Evolutionary conservation across 805 yeast genomes (phyloP).

Genomic region (Lachancea fermentati): DNA sequence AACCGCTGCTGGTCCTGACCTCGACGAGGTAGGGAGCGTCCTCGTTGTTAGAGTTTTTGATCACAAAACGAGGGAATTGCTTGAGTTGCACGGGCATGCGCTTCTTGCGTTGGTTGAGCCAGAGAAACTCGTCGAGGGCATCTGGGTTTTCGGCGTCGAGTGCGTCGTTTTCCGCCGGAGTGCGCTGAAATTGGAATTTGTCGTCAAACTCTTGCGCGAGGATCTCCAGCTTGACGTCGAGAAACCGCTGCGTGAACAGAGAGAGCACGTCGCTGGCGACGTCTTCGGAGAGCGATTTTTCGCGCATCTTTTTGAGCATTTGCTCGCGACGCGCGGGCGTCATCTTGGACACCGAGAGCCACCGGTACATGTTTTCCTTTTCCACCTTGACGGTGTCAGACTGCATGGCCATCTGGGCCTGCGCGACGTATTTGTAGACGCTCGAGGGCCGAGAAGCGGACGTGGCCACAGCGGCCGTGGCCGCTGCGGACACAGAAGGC

Average conservation of each 20-base stretch:
- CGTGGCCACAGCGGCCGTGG: constrained; percentile 1
- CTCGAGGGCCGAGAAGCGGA: background rate
- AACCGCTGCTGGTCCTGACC: constrained; percentile 11
- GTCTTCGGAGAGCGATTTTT: background rate
- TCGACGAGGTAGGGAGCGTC: constrained; percentile 4
- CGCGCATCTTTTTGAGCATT: constrained; percentile 1
- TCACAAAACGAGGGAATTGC: constrained; percentile 10
- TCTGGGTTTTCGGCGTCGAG: constrained; percentile 3
- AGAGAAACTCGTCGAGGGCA: constrained; percentile 2
- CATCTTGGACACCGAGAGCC: constrained; percentile 8
- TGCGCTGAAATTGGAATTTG: background rate
- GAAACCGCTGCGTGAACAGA: constrained; percentile 5
- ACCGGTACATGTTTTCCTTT: constrained; percentile 4
- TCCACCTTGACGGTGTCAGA: constrained; percentile 5
- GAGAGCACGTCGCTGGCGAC: constrained; percentile 4
- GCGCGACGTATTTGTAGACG: constrained; percentile 9
- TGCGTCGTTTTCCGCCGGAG: constrained; percentile 1
- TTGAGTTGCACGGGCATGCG: constrained; percentile 5
- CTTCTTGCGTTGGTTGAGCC: constrained; percentile 7
- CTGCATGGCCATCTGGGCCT: constrained; percentile 11
- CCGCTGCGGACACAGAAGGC: background rate
- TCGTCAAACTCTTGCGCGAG: constrained; percentile 5
- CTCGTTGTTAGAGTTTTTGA: constrained; percentile 1
- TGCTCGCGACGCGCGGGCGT: constrained; percentile 3
- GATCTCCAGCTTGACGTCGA: constrained; percentile 6